A percentile compares a stretch with the other conserved stretches of the same genome.
phyloP scores from a whole-genome alignment of 2,329 filamentous ascomycete species.

The Pestalotiopsis fici region DNA sequence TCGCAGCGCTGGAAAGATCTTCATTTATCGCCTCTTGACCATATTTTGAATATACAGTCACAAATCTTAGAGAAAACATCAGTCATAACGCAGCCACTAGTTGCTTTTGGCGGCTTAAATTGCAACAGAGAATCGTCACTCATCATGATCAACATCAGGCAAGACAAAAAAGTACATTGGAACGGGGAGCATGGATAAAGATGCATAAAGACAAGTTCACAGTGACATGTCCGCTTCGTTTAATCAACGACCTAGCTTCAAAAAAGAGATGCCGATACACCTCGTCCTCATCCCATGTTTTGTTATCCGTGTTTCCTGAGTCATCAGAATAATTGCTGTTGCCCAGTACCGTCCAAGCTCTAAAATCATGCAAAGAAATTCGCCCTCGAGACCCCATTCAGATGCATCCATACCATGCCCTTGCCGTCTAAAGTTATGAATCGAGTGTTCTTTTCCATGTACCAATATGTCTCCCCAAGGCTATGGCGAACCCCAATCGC shows the following conservation, averaged over 20 bases:
- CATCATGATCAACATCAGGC: not conserved
- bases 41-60: no score
- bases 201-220: not conserved
- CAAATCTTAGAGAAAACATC: no score
- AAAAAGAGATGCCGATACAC: not conserved
- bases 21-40: no score
- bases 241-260: not conserved
- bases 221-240: not conserved
- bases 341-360: not conserved
- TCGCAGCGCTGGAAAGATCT: no score
- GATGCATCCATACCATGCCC: not conserved
- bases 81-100: no score
- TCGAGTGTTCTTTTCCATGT: not conserved
- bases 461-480: not conserved
- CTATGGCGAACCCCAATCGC: not conserved
- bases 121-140: no score
- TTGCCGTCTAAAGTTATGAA: not conserved
- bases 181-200: not conserved
- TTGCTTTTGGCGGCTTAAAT: no score
- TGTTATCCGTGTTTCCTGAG: not conserved
- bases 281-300: not conserved
- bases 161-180: not conserved
- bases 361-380: not conserved
- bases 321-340: not conserved
- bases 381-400: not conserved